Base-by-base conservation (phyloP, 2,329 filamentous ascomycete species). In the Akanthomyces lecanii region DNA sequence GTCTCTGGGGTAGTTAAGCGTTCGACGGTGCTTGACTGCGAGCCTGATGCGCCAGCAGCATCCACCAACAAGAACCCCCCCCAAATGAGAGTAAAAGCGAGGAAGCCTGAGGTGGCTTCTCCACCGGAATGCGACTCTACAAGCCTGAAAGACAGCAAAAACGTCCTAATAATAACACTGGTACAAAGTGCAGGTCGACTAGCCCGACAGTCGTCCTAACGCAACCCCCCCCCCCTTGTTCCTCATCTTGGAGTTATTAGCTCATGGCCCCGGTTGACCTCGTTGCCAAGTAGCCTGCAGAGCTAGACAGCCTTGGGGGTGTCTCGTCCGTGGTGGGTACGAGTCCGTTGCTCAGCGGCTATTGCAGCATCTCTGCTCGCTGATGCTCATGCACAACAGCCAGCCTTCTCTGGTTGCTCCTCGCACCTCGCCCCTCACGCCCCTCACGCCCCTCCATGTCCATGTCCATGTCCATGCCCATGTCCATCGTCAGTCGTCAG, bases 311-410 rank as follows among this genome's bases (percentile, higher is more conserved):
- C 33, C 55, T 50, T 61, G 47, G 58, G 47, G 38, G 14, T 21
- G 21, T 50, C 25, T 33, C 45, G 48, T 53, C 33, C 5, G 28
- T 23, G 48, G 58, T 61, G 58, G 58, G 38, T 44, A 61, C 47
- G 14, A 18, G 38, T 47, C 38, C 12, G 7, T 38, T 45, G 36
- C 58, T 61, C 36, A 61, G 58, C 58, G 58, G 58, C 48, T 61
- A 61, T 61, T 53, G 48, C 48, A 52, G 48, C 16, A 53, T 61
- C 28, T 53, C 58, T 61, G 58, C 58, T 53, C 47, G 58, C 48
- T 53, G 58, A 53, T 45, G 38, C 58, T 61, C 58, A 61, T 61
- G 58, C 58, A 61, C 38, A 48, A 61, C 58, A 61, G 48, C 44
- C 58, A 61, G 47, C 48, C 58, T 44, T 53, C 25, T 45, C 33